Evolutionary conservation across 2,329 filamentous ascomycete genomes (phyloP).

Genomic region (Cladophialophora immunda): DNA sequence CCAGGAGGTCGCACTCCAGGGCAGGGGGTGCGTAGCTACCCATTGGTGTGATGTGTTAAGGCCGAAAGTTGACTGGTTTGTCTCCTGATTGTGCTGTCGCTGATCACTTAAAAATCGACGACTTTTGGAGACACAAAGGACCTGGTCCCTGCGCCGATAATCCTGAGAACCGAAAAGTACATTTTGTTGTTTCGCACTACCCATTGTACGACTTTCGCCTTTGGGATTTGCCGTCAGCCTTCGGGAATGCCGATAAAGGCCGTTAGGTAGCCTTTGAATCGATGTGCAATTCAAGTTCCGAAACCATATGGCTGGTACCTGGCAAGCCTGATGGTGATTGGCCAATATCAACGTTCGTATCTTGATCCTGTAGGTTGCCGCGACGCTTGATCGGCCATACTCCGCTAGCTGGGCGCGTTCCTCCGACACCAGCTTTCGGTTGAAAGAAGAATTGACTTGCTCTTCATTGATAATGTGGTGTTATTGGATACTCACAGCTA

Average conservation of each 20-base stretch:
- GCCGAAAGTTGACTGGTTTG: not conserved
- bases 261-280: not conserved
- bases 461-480: not conserved
- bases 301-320: not conserved
- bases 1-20: slow-evolving; percentile 48
- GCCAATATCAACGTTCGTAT: not conserved
- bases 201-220: not conserved
- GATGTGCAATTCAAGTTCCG: not conserved
- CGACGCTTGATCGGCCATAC: not conserved
- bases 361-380: not conserved
- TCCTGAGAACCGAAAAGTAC: not conserved
- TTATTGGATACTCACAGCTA: not conserved
- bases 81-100: not conserved
- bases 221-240: not conserved
- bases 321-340: not conserved
- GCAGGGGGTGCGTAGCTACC: slow-evolving; percentile 20
- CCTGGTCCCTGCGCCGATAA: not conserved
- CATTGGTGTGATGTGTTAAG: slow-evolving; percentile 1
- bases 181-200: not conserved
- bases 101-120: not conserved
- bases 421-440: not conserved
- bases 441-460: not conserved
- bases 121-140: not conserved
- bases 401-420: not conserved
- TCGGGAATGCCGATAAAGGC: not conserved